Base-by-base conservation (phyloP, 768 basidiomycete genomes). In the Tricholoma bakamatsutake region DNA sequence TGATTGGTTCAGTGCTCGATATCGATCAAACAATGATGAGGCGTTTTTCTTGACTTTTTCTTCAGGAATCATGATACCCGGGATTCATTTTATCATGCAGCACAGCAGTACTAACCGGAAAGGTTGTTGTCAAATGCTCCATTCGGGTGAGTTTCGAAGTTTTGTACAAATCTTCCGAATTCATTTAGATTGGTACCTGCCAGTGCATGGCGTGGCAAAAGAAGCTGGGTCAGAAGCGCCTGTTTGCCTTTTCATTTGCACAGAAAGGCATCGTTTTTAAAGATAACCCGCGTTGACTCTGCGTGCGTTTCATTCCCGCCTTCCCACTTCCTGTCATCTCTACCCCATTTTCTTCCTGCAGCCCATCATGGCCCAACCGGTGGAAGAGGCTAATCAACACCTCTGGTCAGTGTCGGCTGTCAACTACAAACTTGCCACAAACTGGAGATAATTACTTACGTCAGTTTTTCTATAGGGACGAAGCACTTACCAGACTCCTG, bases 311-410 rank as follows among this genome's bases (percentile, higher is more conserved):
- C 69, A 72, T 68, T 68, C 70, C 71, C 69, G 64, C 71, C 73
- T 8, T 68, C 68, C 70, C 63, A 68, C 68, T 62, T 57, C 28
- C 27, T 48, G 28, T 31, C 65, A 59, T 54, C 58, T 54, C 52
- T 53, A 58, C 57, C 63, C 64, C 61, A 54, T 66, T 40, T 66
- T 60, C 60, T 58, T 61, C 67, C 66, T 62, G 73, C 67, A 69
- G 70, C 75, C 76, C 71, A 64, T 70, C 70, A 80, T 83, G 79
- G 77, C 73, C 64, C 78, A 76, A 74, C 77, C 80, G 64, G 68
- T 76, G 74, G 79, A 71, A 58, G 83, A 83, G 75, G 74, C 75
- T 56, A 82, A 74, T 69, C 80, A 84, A 67, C 83, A 83, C 67
- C 74, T 81, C 59, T 88, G 87, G 86, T 86, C 57, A 67, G 81